Evolutionary conservation across 78 protist species (phyloP).

Genomic region (Emiliania huxleyi): DNA sequence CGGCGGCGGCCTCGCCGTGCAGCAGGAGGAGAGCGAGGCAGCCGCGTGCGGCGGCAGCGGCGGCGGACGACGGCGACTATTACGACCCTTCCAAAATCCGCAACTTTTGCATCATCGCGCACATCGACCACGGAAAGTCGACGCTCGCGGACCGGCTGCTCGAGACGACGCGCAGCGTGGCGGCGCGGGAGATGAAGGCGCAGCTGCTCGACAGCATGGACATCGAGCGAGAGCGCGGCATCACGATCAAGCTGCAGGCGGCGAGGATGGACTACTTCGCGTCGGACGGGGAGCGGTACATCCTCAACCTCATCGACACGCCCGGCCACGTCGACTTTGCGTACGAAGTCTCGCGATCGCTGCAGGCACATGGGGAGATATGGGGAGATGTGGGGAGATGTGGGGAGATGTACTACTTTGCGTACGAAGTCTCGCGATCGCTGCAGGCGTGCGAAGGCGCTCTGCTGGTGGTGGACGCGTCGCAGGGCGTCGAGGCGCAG

Average conservation of each 20-base stretch:
- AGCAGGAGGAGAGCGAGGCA: no score
- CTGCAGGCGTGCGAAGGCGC: constrained; percentile 61
- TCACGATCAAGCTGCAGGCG: constrained; percentile 60
- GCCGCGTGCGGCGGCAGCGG: no score
- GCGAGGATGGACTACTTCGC: constrained; percentile 44
- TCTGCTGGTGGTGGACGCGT: constrained; percentile 60
- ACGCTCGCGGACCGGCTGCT: constrained; percentile 60
- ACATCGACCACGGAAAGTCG: constrained; percentile 60
- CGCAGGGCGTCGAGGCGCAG: constrained; percentile 47
- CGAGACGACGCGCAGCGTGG: neutral
- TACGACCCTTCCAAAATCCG: constrained; percentile 38
- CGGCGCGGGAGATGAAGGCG: constrained; percentile 33
- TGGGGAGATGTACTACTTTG: no score
- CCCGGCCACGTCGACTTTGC: constrained; percentile 67
- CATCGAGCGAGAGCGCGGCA: constrained; percentile 64
- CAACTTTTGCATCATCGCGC: constrained; percentile 66
- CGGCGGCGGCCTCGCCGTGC: no score
- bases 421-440: constrained; percentile 57
- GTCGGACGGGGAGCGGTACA: neutral
- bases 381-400: no score
- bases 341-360: constrained; percentile 57
- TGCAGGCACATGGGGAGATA: no score
- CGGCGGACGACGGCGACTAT: no score
- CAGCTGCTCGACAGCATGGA: constrained; percentile 56
- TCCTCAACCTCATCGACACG: constrained; percentile 64